phyloP scores from a whole-genome alignment of 106 monocot species.

The Acorus calamus region DNA sequence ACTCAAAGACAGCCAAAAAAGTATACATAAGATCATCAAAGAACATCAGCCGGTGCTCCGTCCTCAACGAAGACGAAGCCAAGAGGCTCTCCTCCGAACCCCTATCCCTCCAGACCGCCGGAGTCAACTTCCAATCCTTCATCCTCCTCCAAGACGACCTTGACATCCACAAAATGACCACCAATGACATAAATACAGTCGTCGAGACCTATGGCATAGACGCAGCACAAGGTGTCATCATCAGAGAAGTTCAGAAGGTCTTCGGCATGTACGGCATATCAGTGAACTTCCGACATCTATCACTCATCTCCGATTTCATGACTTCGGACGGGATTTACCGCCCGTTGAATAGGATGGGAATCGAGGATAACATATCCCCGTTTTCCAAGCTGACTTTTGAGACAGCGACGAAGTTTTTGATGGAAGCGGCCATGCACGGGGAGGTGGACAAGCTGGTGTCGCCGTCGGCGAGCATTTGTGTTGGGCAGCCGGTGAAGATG shows the following conservation, averaged over 20 bases:
- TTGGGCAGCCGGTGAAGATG: slow-evolving; percentile 75
- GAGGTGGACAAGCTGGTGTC: slow-evolving; percentile 61
- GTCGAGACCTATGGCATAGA: slow-evolving; percentile 83
- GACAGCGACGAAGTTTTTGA: slow-evolving; percentile 64
- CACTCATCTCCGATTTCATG: slow-evolving; percentile 85
- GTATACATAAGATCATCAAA: slow-evolving; percentile 42
- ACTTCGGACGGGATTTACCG: slow-evolving; percentile 63
- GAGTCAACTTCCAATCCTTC: slow-evolving; percentile 58
- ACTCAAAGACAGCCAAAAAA: slow-evolving; percentile 61
- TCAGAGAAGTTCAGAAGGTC: slow-evolving; percentile 59
- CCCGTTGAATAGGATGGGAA: slow-evolving; percentile 65
- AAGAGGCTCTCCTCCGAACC: slow-evolving; percentile 8
- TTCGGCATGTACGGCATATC: slow-evolving; percentile 65
- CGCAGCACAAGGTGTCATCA: slow-evolving; percentile 68
- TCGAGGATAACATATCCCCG: slow-evolving; percentile 52
- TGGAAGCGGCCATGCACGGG: slow-evolving; percentile 63
- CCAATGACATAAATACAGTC: slow-evolving; percentile 77
- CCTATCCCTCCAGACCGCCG: slow-evolving; percentile 52
- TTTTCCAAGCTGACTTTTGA: slow-evolving; percentile 90
- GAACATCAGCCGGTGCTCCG: slow-evolving; percentile 53
- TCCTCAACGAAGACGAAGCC: slow-evolving; percentile 13
- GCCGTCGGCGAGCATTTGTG: slow-evolving; percentile 71
- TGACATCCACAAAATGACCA: slow-evolving; percentile 31
- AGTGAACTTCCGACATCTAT: slow-evolving; percentile 64
- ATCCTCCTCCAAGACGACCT: slow-evolving; percentile 49